Evolutionary conservation across 176 grass and related monocot species (phyloP).

Genomic region (Hordeum vulgare): MorexV3_pseudomolecules_assembly NC_058520.1:602492910-602493409

Average conservation of each 20-base stretch:
- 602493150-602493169: slow-evolving; percentile 2
- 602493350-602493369: not conserved
- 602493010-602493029: slow-evolving; percentile 93
- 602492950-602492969: slow-evolving; percentile 28
- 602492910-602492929: not conserved
- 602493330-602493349: slow-evolving; percentile 11
- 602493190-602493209: slow-evolving; percentile 75
- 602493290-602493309: not conserved
- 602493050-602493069: slow-evolving; percentile 93
- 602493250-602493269: slow-evolving; percentile 91
- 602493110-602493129: slow-evolving; percentile 88
- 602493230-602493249: slow-evolving; percentile 90
- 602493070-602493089: slow-evolving; percentile 86
- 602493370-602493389: slow-evolving; percentile 54
- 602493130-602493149: slow-evolving; percentile 24
- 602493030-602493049: slow-evolving; percentile 99
- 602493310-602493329: not conserved
- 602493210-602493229: slow-evolving; percentile 96
- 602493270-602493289: slow-evolving; percentile 68
- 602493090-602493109: slow-evolving; percentile 84
- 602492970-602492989: slow-evolving; percentile 92
- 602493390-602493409: slow-evolving; percentile 98
- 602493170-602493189: slow-evolving; percentile 14
- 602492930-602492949: not conserved
- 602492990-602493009: slow-evolving; percentile 84